Conservation (phyloP, 805 yeast genomes). For the Diddensiella santjacobensis region DNA sequence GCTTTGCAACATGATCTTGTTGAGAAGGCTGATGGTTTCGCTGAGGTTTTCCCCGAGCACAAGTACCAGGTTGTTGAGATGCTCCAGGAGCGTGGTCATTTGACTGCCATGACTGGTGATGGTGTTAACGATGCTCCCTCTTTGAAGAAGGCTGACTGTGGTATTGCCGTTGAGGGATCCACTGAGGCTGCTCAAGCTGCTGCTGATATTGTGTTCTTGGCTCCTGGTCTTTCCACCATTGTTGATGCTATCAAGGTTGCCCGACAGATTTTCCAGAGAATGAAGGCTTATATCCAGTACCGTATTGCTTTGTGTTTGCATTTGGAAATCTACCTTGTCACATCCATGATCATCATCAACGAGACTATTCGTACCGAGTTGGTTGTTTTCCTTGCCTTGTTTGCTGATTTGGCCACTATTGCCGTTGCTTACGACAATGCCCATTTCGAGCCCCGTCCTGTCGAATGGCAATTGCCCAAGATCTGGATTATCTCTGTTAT, state of each 20-base stretch:
- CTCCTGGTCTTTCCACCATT: conserved; percentile 93
- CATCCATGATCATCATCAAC: conserved; percentile 93
- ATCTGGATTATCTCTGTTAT: conserved; percentile 94
- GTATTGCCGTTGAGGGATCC: conserved; percentile 98
- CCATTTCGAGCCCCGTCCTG: conserved; percentile 90
- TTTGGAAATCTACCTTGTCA: conserved; percentile 90
- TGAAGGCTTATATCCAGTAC: conserved; percentile 97
- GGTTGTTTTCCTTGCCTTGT: conserved; percentile 92
- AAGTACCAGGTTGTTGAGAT: conserved; percentile 94
- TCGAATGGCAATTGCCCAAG: conserved; percentile 96
- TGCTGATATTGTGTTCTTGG: conserved; percentile 92
- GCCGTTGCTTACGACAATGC: conserved; percentile 98
- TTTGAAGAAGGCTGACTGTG: conserved; percentile 90
- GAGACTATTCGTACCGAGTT: conserved; percentile 81
- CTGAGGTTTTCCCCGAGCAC: conserved; percentile 98
- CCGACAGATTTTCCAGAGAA: conserved; percentile 97
- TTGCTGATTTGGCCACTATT: conserved; percentile 95
- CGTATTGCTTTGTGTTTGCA: conserved; percentile 95
- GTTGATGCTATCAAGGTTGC: conserved; percentile 93
- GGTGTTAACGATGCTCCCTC: conserved; percentile 99
- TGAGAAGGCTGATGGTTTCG: conserved; percentile 97
- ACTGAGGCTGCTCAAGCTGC: conserved; percentile 97
- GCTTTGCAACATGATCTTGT: conserved; percentile 95
- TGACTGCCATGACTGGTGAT: conserved; percentile 99
- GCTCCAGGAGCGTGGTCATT: conserved; percentile 91